These are phyloP conservation scores for Phaeomoniella chlamydospora DNA, from an alignment of 2,329 filamentous ascomycete species.

Conservation along the genomic window DNA sequence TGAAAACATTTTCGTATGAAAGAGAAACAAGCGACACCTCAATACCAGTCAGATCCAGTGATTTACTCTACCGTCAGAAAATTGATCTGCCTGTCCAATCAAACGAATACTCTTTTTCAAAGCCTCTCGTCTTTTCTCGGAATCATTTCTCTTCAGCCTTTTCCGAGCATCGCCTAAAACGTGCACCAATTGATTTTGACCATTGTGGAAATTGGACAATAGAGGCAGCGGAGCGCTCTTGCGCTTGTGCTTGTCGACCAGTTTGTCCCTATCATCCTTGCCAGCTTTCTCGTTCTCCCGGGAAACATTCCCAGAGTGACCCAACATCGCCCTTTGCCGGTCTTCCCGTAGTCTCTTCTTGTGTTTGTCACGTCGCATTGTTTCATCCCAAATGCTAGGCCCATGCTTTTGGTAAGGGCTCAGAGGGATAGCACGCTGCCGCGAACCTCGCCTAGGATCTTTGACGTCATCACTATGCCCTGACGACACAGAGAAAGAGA, in stretches of 20 bases:
- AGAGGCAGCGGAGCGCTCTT: constrained; percentile 5
- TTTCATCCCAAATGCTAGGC: constrained; percentile 18
- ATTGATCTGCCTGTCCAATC: constrained; percentile 15
- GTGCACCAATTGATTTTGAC: constrained; percentile 9
- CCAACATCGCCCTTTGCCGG: not conserved
- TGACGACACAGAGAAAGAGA: constrained; percentile 5
- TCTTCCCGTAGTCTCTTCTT: constrained; percentile 3
- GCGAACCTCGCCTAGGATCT: constrained; percentile 7
- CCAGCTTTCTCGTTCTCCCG: constrained; percentile 8
- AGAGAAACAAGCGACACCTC: too few relatives aligned
- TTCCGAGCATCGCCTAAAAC: constrained; percentile 19
- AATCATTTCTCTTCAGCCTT: constrained; percentile 17
- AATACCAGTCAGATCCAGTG: not conserved
- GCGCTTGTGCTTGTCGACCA: constrained; percentile 1
- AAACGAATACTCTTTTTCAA: constrained; percentile 26
- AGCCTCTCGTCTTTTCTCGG: constrained; percentile 19
- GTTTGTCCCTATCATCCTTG: constrained; percentile 3
- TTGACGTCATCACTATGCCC: constrained; percentile 1
- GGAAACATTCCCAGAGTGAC: too few relatives aligned
- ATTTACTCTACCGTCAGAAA: not conserved
- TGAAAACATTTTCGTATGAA: too few relatives aligned
- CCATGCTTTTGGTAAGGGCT: constrained; percentile 22
- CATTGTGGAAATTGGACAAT: constrained; percentile 6
- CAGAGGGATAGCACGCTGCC: constrained; percentile 18
- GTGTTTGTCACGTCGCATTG: constrained; percentile 13